These are phyloP conservation scores for Rhizophora mangle DNA, from an alignment of 345 rosid genomes.

Conservation along the genomic window DNA sequence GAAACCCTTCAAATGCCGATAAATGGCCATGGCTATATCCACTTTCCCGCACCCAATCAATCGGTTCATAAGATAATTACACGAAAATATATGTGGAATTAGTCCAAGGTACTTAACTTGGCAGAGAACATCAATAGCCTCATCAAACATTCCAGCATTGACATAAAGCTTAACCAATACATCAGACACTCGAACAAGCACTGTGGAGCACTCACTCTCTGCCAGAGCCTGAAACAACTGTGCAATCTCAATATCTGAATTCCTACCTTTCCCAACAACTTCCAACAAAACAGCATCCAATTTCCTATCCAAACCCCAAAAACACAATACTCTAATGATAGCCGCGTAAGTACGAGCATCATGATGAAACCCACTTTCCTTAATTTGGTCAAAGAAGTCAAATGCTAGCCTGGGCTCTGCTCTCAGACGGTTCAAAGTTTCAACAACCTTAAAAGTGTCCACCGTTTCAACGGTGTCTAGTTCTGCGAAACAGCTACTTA, in stretches of 20 bases:
- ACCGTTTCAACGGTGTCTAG: conserved; percentile 22
- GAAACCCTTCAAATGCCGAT: conserved; percentile 41
- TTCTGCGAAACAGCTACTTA: conserved; percentile 15
- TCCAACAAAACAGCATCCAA: conserved; percentile 45
- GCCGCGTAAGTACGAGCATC: conserved; percentile 47
- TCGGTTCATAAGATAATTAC: conserved; percentile 61
- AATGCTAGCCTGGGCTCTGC: conserved; percentile 51
- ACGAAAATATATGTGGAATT: conserved; percentile 34
- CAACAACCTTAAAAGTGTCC: conserved; percentile 27
- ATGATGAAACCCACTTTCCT: conserved; percentile 34
- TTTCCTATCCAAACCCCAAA: conserved; percentile 39
- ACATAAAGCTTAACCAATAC: conserved; percentile 56
- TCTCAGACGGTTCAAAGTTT: conserved; percentile 31
- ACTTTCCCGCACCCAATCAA: conserved; percentile 40
- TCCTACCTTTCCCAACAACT: conserved; percentile 31
- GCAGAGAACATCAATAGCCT: conserved; percentile 47
- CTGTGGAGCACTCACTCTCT: conserved; percentile 19
- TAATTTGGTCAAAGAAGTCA: conserved; percentile 36
- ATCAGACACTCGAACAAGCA: conserved; percentile 34
- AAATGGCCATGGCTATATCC: conserved; percentile 45
- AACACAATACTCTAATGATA: conserved; percentile 39
- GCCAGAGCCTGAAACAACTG: conserved; percentile 43
- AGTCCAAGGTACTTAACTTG: conserved; percentile 34
- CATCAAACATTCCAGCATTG: conserved; percentile 47
- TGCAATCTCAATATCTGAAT: conserved; percentile 30